phyloP scores from a whole-genome alignment of 2,329 filamentous ascomycete species.

The Didymella glomerata region DNA sequence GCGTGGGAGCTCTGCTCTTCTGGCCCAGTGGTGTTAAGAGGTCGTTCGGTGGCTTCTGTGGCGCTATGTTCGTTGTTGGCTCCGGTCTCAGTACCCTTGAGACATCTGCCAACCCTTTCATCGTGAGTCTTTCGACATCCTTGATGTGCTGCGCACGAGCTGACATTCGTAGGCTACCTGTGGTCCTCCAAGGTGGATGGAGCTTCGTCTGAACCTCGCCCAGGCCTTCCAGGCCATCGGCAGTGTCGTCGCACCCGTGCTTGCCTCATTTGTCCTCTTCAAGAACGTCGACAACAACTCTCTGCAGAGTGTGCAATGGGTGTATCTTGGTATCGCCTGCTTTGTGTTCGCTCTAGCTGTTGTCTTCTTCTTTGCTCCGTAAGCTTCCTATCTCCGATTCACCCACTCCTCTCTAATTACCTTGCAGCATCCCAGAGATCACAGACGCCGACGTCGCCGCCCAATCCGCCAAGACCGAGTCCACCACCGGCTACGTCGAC shows the following conservation, averaged over 20 bases:
- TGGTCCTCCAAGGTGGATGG: conserved; percentile 65
- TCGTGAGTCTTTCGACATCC: not conserved
- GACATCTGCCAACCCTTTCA: conserved; percentile 62
- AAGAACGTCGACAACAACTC: conserved; percentile 55
- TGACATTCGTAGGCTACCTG: conserved; percentile 57
- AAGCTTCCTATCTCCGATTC: no score
- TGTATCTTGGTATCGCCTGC: conserved; percentile 67
- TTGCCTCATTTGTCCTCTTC: conserved; percentile 67
- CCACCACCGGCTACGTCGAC: conserved; percentile 54
- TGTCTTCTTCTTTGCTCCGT: conserved; percentile 65
- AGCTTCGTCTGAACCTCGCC: conserved; percentile 66
- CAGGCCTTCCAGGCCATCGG: conserved; percentile 68
- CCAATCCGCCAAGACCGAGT: conserved; percentile 54
- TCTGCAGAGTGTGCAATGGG: conserved; percentile 53
- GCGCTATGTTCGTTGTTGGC: conserved; percentile 69
- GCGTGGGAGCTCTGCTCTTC: conserved; percentile 66
- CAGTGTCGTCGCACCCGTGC: conserved; percentile 64
- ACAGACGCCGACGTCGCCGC: conserved; percentile 65
- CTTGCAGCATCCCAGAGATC: conserved; percentile 64
- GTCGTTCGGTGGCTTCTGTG: conserved; percentile 65
- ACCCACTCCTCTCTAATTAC: no score
- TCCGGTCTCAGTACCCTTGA: conserved; percentile 67
- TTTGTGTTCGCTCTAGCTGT: conserved; percentile 67
- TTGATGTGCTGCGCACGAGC: not conserved
- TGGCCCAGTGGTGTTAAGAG: conserved; percentile 69